Percentiles rank a stretch among this genome's conserved stretches.
phyloP scores from a whole-genome alignment of 2,329 filamentous ascomycete genomes.

The Cryphonectria naterciae region DNA sequence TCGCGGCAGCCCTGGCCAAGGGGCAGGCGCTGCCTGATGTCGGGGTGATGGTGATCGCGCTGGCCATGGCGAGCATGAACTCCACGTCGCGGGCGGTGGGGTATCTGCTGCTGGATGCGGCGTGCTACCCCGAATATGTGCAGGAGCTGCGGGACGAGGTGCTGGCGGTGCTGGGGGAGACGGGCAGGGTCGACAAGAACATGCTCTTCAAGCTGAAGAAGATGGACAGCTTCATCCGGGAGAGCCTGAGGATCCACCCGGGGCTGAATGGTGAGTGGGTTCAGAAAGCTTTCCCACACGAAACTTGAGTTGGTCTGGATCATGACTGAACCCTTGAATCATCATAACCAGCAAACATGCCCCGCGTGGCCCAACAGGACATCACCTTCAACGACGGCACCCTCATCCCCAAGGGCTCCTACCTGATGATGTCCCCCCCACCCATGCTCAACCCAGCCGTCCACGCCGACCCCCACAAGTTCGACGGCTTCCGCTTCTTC shows the following conservation, averaged over 20 bases:
- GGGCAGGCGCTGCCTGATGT: not conserved
- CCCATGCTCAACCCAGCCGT: conserved; percentile 34
- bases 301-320: too few species aligned
- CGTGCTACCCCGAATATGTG: conserved; percentile 7
- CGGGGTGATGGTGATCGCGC: not conserved
- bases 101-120: conserved; percentile 1
- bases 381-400: conserved; percentile 16
- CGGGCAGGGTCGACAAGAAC: conserved; percentile 10
- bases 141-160: conserved; percentile 16
- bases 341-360: conserved; percentile 15
- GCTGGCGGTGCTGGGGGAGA: conserved; percentile 9
- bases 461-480: conserved; percentile 42
- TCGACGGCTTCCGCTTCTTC: conserved; percentile 48
- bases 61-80: conserved; percentile 14
- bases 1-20: not conserved
- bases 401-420: conserved; percentile 10
- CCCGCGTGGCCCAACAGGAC: conserved; percentile 7
- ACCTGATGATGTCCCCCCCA: not conserved
- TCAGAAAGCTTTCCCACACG: too few species aligned
- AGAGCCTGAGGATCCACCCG: conserved; percentile 37
- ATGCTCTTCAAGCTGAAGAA: conserved; percentile 39
- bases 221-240: conserved; percentile 39
- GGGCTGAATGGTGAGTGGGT: conserved; percentile 37
- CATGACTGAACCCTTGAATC: not conserved
- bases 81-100: conserved; percentile 1